Conservation (phyloP, 1,139 yeast genomes). For the Hansenula lynferdii region DNA sequence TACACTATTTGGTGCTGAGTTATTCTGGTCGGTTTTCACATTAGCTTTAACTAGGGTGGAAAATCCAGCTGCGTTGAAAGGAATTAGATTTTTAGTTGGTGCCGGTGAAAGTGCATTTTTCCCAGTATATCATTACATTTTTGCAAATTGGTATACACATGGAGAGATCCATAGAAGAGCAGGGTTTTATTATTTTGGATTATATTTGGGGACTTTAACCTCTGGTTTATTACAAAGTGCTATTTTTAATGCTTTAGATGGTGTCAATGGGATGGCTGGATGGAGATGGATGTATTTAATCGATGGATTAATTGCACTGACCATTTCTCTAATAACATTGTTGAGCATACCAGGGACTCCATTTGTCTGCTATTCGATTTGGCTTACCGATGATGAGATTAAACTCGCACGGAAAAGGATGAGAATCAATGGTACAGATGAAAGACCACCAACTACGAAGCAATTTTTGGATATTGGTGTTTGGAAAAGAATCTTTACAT, state of each 20-base stretch:
- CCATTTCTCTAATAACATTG: conserved; percentile 60
- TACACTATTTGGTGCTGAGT: conserved; percentile 43
- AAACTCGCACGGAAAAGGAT: conserved; percentile 51
- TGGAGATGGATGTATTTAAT: conserved; percentile 77
- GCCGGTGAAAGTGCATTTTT: conserved; percentile 61
- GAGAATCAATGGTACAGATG: conserved; percentile 33
- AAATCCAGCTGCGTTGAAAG: conserved; percentile 38
- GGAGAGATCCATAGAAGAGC: conserved; percentile 57
- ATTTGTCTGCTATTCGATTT: conserved; percentile 49
- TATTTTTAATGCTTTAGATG: conserved; percentile 41
- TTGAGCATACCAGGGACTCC: conserved; percentile 70
- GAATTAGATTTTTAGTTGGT: conserved; percentile 51
- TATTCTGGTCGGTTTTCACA: conserved; percentile 54
- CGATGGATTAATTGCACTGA: conserved; percentile 58
- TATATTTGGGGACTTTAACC: conserved; percentile 53
- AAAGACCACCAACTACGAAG: conserved; percentile 15
- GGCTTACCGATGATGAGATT: conserved; percentile 53
- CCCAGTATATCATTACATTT: conserved; percentile 54
- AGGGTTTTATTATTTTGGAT: conserved; percentile 56
- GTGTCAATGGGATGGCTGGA: conserved; percentile 45
- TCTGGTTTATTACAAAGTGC: conserved; percentile 63
- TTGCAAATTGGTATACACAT: conserved; percentile 59
- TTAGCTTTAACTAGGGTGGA: conserved; percentile 36
- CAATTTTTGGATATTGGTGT: conserved; percentile 26
- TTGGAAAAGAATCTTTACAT: conserved; percentile 41